A percentile compares a stretch with the other conserved stretches of the same genome.
phyloP scores from a whole-genome alignment of 2,329 filamentous ascomycete genomes.

The Zymoseptoria ardabiliae region DNA sequence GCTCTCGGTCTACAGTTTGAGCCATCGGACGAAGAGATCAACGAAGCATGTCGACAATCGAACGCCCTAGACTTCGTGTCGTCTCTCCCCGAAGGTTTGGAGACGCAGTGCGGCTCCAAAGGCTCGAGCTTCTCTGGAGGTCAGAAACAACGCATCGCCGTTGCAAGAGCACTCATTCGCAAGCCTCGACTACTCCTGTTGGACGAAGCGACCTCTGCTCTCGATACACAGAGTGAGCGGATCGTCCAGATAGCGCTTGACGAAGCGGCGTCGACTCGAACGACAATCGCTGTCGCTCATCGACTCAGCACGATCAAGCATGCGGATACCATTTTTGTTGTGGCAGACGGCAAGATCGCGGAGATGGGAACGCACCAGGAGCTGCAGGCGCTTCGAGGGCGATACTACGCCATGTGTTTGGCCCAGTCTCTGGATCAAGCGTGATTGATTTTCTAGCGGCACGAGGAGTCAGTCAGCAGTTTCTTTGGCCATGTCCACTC shows the following conservation, averaged over 20 bases:
- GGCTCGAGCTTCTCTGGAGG: constrained; percentile 46
- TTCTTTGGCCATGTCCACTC: neutral
- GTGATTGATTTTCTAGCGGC: neutral
- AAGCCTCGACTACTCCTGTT: constrained; percentile 48
- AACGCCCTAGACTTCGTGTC: constrained; percentile 48
- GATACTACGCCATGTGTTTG: constrained; percentile 40
- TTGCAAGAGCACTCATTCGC: constrained; percentile 49
- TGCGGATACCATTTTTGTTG: constrained; percentile 36
- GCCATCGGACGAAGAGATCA: constrained; percentile 35
- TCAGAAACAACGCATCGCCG: constrained; percentile 50
- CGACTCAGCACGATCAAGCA: constrained; percentile 33
- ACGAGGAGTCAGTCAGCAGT: neutral
- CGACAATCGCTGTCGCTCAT: constrained; percentile 38
- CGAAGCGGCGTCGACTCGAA: constrained; percentile 33
- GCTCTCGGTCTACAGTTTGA: constrained; percentile 37
- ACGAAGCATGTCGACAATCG: constrained; percentile 43
- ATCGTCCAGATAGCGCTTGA: constrained; percentile 64
- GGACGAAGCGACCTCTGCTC: constrained; percentile 52
- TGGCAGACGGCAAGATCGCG: constrained; percentile 32
- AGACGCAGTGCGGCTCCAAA: constrained; percentile 44
- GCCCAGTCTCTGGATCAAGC: constrained; percentile 36
- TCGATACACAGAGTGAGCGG: constrained; percentile 61
- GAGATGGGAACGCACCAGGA: constrained; percentile 36
- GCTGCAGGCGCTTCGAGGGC: constrained; percentile 31
- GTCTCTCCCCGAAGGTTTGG: constrained; percentile 46